phyloP scores from a whole-genome alignment of 192 early-diverging fungal species.

The Coemansia erecta region DNA sequence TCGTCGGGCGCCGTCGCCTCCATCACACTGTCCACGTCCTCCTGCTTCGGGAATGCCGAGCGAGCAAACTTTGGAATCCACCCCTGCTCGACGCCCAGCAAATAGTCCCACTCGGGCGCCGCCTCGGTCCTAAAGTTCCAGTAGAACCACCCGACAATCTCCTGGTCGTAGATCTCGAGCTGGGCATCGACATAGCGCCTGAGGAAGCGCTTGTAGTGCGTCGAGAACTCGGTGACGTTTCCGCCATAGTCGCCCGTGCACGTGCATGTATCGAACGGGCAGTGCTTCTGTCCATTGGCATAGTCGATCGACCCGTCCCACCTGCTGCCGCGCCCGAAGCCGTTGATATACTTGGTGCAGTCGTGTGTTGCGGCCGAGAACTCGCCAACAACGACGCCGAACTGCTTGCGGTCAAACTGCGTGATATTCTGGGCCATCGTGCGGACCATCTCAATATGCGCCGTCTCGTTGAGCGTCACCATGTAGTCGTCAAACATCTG shows the following conservation, averaged over 20 bases:
- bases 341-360: slow-evolving; percentile 73
- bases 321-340: slow-evolving; percentile 57
- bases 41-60: slow-evolving; percentile 16
- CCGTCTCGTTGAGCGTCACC: slow-evolving; percentile 29
- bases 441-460: slow-evolving; percentile 42
- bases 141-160: slow-evolving; percentile 63
- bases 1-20: neutral
- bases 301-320: slow-evolving; percentile 61
- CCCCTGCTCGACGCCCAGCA: slow-evolving; percentile 63
- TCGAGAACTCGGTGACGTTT: slow-evolving; percentile 44
- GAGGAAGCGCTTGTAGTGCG: slow-evolving; percentile 59
- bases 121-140: slow-evolving; percentile 73
- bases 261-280: slow-evolving; percentile 51
- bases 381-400: slow-evolving; percentile 70
- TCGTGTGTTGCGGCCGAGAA: slow-evolving; percentile 70
- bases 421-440: slow-evolving; percentile 36
- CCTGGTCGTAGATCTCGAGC: slow-evolving; percentile 59
- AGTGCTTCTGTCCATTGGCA: slow-evolving; percentile 23
- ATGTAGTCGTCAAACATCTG: slow-evolving; percentile 54
- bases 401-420: slow-evolving; percentile 37
- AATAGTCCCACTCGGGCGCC: slow-evolving; percentile 72
- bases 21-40: slow-evolving; percentile 1
- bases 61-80: slow-evolving; percentile 62
- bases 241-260: slow-evolving; percentile 57
- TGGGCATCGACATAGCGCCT: slow-evolving; percentile 59